These are phyloP conservation scores for Aristolochia contorta DNA, from an alignment of 164 flowering plant genomes.

Conservation along the genomic window DNA sequence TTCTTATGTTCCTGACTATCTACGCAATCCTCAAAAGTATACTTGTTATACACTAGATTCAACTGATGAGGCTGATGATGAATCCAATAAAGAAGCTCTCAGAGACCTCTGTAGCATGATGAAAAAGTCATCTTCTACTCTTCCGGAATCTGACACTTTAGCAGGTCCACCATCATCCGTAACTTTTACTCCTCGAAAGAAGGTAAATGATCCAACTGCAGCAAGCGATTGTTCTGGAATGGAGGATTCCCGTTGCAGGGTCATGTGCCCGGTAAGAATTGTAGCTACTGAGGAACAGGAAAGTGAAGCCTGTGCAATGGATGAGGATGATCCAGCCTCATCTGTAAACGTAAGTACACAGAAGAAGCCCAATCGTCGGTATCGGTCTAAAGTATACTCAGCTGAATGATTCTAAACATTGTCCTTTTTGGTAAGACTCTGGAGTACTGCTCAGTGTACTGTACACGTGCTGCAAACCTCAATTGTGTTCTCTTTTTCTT, in stretches of 20 bases:
- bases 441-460: too few relatives aligned
- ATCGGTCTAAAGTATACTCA: conserved; percentile 32
- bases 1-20: conserved; percentile 62
- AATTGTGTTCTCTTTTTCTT: too few relatives aligned
- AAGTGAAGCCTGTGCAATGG: conserved; percentile 64
- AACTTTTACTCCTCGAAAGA: conserved; percentile 57
- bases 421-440: too few relatives aligned
- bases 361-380: conserved; percentile 45
- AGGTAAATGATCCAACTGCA: conserved; percentile 1
- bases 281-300: conserved; percentile 35
- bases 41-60: conserved; percentile 62
- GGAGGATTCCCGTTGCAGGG: conserved; percentile 10
- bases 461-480: too few relatives aligned
- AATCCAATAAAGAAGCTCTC: conserved; percentile 50
- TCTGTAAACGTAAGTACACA: conserved; percentile 12
- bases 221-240: conserved; percentile 10
- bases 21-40: conserved; percentile 66
- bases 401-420: conserved; percentile 5
- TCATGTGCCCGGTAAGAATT: conserved; percentile 25
- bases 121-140: conserved; percentile 16
- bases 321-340: conserved; percentile 49
- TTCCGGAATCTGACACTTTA: conserved; percentile 14
- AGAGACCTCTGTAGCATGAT: conserved; percentile 41
- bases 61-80: conserved; percentile 40
- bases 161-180: conserved; percentile 40